These are phyloP conservation scores for Plasmodium vivax DNA, from an alignment of 169 alveolate species.

Conservation along the genomic window DNA sequence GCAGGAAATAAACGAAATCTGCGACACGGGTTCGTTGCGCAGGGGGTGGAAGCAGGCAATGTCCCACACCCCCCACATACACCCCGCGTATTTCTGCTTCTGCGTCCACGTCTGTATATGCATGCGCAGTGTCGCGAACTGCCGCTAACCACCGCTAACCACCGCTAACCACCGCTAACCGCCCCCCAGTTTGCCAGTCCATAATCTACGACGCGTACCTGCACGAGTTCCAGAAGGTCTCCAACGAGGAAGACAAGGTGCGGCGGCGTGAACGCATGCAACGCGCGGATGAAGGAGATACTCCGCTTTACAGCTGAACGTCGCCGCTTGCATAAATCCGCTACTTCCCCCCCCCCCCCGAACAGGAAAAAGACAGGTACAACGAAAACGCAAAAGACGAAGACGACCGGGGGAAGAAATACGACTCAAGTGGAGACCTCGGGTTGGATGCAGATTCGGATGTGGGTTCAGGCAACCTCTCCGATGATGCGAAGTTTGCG, in stretches of 20 bases:
- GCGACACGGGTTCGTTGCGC: slow-evolving; percentile 65
- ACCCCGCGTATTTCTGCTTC: not conserved
- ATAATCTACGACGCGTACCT: slow-evolving; percentile 67
- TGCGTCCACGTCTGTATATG: not conserved
- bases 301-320: not conserved
- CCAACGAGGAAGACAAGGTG: slow-evolving; percentile 19
- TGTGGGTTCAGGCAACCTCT: slow-evolving; percentile 1
- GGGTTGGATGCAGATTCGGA: slow-evolving; percentile 10
- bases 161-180: not conserved
- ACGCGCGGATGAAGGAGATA: not conserved
- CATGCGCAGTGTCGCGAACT: not conserved
- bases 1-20: slow-evolving; percentile 64
- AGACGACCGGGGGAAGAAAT: slow-evolving; percentile 25
- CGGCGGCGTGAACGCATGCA: not conserved
- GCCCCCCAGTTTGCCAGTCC: slow-evolving; percentile 41
- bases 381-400: slow-evolving; percentile 9
- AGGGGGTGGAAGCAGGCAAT: not conserved
- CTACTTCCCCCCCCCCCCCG: not conserved
- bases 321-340: not conserved
- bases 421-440: not conserved
- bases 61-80: not conserved
- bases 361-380: slow-evolving; percentile 24
- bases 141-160: not conserved
- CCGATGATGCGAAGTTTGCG: slow-evolving; percentile 14
- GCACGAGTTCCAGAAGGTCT: slow-evolving; percentile 19